A percentile compares a stretch with the other conserved stretches of the same genome.
phyloP scores from a whole-genome alignment of 116 monocot species.

The Thalassia testudinum region DNA sequence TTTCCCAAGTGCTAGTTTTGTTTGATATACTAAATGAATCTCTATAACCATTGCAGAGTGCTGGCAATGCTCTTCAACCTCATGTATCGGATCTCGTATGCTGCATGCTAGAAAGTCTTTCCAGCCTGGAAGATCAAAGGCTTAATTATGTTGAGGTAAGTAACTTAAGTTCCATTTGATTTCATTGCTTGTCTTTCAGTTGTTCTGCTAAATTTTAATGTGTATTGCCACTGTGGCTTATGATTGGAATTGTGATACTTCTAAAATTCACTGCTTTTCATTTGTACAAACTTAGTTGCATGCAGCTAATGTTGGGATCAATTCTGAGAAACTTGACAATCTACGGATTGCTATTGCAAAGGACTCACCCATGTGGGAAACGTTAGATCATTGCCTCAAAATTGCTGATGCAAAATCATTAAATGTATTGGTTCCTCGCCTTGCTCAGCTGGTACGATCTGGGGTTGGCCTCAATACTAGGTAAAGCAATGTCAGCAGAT shows the following conservation, averaged over 20 bases:
- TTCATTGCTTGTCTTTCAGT: too few relatives aligned
- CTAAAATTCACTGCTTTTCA: too few relatives aligned
- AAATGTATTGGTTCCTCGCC: conserved; percentile 68
- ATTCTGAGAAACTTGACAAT: conserved; percentile 80
- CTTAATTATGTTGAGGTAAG: conserved; percentile 96
- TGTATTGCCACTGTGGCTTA: too few relatives aligned
- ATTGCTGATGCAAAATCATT: conserved; percentile 61
- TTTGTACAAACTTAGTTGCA: conserved; percentile 40
- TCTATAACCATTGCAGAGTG: conserved; percentile 38
- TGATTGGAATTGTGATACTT: conserved; percentile 2
- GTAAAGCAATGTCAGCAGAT: conserved; percentile 17
- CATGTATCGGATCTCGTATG: conserved; percentile 80
- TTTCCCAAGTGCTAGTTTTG: too few relatives aligned
- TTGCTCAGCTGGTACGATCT: conserved; percentile 67
- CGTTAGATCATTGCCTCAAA: conserved; percentile 80
- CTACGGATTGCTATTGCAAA: conserved; percentile 83
- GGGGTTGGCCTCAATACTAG: conserved; percentile 98
- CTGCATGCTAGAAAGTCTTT: conserved; percentile 96
- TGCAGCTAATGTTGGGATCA: conserved; percentile 85
- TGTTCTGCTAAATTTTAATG: too few relatives aligned
- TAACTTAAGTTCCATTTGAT: too few relatives aligned
- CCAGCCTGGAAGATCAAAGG: conserved; percentile 93
- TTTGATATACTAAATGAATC: too few relatives aligned
- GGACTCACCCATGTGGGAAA: conserved; percentile 99
- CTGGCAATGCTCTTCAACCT: conserved; percentile 64